phyloP scores from a whole-genome alignment of 169 alveolate genomes.

The Plasmodium yoelii region DNA sequence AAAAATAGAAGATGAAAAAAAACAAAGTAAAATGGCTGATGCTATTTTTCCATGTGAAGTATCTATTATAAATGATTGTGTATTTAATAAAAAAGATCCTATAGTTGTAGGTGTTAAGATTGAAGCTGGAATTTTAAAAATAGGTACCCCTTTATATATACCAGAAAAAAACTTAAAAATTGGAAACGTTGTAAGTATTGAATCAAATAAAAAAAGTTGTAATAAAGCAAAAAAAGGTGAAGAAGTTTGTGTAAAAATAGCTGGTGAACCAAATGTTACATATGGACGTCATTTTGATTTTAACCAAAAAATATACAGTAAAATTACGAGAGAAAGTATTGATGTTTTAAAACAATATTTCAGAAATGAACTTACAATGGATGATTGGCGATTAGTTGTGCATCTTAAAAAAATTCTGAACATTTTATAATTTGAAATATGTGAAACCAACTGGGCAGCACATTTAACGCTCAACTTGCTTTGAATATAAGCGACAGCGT shows the following conservation, averaged over 20 bases:
- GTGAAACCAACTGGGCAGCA: too few species aligned
- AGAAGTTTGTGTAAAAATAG: conserved; percentile 91
- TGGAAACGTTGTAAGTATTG: conserved; percentile 97
- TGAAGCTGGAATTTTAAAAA: conserved; percentile 93
- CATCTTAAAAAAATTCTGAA: conserved; percentile 89
- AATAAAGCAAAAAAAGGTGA: conserved; percentile 94
- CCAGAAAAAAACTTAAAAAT: conserved; percentile 93
- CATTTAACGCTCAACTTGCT: too few species aligned
- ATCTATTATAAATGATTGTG: conserved; percentile 93
- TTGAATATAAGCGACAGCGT: too few species aligned
- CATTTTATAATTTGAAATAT: too few species aligned
- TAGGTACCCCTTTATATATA: conserved; percentile 96
- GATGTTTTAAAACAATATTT: conserved; percentile 95
- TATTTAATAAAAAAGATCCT: conserved; percentile 97
- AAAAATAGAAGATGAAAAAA: conserved; percentile 91
- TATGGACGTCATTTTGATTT: conserved; percentile 97
- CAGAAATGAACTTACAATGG: conserved; percentile 94
- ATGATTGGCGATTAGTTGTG: conserved; percentile 95
- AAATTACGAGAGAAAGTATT: conserved; percentile 94
- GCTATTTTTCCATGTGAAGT: conserved; percentile 97
- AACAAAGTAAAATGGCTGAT: conserved; percentile 77
- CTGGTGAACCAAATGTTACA: conserved; percentile 92
- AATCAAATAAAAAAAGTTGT: conserved; percentile 93
- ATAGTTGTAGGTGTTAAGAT: conserved; percentile 96
- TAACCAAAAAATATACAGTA: conserved; percentile 89